Base-by-base conservation (phyloP, 768 basidiomycete species). In the Lentinula edodes region DNA sequence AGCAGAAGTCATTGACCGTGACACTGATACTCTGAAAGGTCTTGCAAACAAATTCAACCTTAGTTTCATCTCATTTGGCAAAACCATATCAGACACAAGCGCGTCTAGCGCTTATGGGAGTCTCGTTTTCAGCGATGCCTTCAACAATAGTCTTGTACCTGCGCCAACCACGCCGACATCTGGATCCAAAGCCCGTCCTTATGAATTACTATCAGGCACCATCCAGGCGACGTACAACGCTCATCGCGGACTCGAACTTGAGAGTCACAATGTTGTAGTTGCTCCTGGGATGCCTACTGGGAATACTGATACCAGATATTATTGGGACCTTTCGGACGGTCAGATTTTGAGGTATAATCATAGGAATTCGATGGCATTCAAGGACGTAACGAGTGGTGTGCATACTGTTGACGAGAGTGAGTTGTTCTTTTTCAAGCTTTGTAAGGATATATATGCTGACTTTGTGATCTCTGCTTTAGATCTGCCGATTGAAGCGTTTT, bases 341-440 rank as follows among this genome's bases (percentile, higher is more conserved):
- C 68, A 75, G 61, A 84, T 84, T 55, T 82, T 81, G 71, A 78
- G 83, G n/a, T 84, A 83, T 63, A 71, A 71, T 16, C 78, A 78
- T 64, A 68, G 69, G 28, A 68, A 69, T 23, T 67, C 69, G 10
- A 38, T 55, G 7, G 62, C 43, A 10, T 68, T 62, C 23, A 58
- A 64, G 1, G 55, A 66, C 23, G 51, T 63, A 5, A 52, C 64
- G 23, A 64, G 39, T 15, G 75, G 73, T 36, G 70, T 78, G 20
- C 84, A 85, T 68, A 83, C 84, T 1, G 75, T 84, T 13, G 77
- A 85, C 50, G 84, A 85, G 72, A 76, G 83, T 80, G 62, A 54
- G 76, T 65, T 28, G 12, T 36, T 32, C 15, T 6, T 10, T 63
- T 5, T 7, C n/a, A 35, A 41, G 3, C 28, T 28, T 4, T 28